phyloP scores from a whole-genome alignment of 305 asterid species.

The Fraxinus latifolia region DNA sequence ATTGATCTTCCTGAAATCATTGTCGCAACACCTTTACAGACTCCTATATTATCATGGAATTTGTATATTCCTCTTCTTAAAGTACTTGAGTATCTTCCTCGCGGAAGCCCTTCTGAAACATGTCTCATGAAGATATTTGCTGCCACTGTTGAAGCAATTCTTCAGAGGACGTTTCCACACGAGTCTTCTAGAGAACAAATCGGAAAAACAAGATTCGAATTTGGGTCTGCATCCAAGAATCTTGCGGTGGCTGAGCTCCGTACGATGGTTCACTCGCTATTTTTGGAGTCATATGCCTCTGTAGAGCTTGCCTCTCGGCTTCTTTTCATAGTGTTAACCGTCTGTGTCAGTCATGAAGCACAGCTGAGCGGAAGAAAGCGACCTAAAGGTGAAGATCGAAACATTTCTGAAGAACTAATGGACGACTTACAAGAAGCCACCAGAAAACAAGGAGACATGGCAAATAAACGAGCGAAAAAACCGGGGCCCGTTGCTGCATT shows the following conservation, averaged over 20 bases:
- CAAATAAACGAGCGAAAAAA: slow-evolving; percentile 52
- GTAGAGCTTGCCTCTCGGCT: slow-evolving; percentile 94
- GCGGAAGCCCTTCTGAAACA: slow-evolving; percentile 96
- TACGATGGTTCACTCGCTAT: slow-evolving; percentile 90
- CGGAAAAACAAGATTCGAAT: slow-evolving; percentile 63
- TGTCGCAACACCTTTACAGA: slow-evolving; percentile 92
- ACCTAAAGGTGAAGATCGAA: slow-evolving; percentile 54
- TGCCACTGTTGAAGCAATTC: slow-evolving; percentile 96
- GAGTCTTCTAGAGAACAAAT: slow-evolving; percentile 78
- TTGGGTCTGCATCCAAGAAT: slow-evolving; percentile 86
- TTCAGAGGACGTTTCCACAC: slow-evolving; percentile 86
- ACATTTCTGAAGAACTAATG: slow-evolving; percentile 37
- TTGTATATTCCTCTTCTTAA: slow-evolving; percentile 89
- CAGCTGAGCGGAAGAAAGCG: slow-evolving; percentile 71
- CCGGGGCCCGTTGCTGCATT: slow-evolving; percentile 95
- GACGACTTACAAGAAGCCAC: slow-evolving; percentile 39
- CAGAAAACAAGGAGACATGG: slow-evolving; percentile 42
- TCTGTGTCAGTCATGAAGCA: slow-evolving; percentile 93
- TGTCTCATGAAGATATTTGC: slow-evolving; percentile 97
- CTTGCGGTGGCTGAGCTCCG: slow-evolving; percentile 96
- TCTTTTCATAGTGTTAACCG: slow-evolving; percentile 90
- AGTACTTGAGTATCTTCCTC: slow-evolving; percentile 96
- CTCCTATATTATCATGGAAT: slow-evolving; percentile 91
- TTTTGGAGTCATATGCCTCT: slow-evolving; percentile 82
- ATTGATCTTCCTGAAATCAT: slow-evolving; percentile 96